phyloP scores from a whole-genome alignment of 1,139 yeast genomes.

The Trichomonascaceae sp. region DNA sequence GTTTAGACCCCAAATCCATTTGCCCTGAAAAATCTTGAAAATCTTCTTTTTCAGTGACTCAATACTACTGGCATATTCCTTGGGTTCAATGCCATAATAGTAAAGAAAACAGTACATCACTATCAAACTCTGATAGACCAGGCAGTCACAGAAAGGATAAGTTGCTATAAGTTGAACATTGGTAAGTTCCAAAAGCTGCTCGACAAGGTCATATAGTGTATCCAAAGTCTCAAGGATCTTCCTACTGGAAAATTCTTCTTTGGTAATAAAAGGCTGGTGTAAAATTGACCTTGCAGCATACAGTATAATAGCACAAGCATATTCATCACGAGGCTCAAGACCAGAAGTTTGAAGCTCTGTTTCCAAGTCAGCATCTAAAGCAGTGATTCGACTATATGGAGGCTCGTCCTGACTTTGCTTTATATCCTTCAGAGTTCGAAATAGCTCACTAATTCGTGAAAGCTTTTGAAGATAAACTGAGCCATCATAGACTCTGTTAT shows the following conservation, averaged over 20 bases:
- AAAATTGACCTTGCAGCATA: constrained; percentile 2
- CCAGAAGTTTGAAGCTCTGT: background rate
- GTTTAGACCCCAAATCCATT: background rate
- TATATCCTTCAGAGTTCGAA: background rate
- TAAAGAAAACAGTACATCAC: constrained; percentile 5
- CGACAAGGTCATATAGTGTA: background rate
- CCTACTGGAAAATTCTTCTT: background rate
- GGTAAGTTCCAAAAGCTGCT: background rate
- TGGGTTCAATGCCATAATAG: background rate
- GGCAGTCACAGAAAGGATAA: constrained; percentile 3
- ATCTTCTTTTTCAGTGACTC: background rate
- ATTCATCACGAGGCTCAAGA: background rate
- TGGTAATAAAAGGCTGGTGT: constrained; percentile 4
- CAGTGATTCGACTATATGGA: background rate
- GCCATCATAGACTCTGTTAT: background rate
- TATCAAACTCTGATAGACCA: constrained; percentile 3
- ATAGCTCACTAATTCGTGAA: background rate
- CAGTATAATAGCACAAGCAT: background rate
- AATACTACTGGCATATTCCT: background rate
- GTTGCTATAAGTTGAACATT: background rate
- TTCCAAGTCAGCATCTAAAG: constrained; percentile 3
- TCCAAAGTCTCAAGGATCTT: background rate
- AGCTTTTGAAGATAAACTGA: constrained; percentile 2
- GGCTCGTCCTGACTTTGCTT: background rate
- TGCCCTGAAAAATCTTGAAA: background rate